Evolutionary conservation across 306 rosid genomes (phyloP), one percentile per base, ranked within the genome.

Genomic region (Vigna unguiculata): DNA sequence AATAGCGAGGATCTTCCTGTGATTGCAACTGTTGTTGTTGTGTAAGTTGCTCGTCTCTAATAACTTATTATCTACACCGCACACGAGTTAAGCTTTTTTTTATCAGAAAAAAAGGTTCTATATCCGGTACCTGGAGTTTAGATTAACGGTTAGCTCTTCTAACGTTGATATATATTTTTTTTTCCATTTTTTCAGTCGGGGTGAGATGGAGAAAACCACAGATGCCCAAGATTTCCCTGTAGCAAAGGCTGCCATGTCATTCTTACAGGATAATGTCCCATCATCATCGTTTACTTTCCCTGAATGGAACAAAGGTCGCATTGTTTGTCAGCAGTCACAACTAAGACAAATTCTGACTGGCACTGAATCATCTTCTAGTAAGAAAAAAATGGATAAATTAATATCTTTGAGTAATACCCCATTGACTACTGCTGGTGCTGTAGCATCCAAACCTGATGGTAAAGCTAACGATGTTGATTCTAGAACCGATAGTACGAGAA

Each of bases 241-340:
- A 1, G 88, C 98, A 51, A 96, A 89, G 89, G 89, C 93, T 72
- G 93, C 90, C 40, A 86, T 84, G 74, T 84, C 88, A 48, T 89
- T 92, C 85, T 86, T 96, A 60, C 91, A 87, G 84, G 98, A 89
- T 71, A 88, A 82, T 32, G 83, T 82, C 53, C 69, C 88, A 20
- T 87, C 90, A 0, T 86, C 90, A 0, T 86, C 89, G 76, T 90
- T 92, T 60, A 69, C 74, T 46, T 95, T 89, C 83, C 89, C 98
- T 5, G 71, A 79, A 47, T 96, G 99, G 98, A 96, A 91, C 90
- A 88, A 82, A 47, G 96, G 99, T 68, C 91, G 99, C 80, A 85
- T 96, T 78, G 71, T 92, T 85, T 96, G 99, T 84, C 96, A 69
- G 81, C 87, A 85, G 62, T 76, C 92, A 77, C 97, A 91, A 83